phyloP scores from a whole-genome alignment of 2,329 filamentous ascomycete species.

The Diaporthe nobilis region DNA sequence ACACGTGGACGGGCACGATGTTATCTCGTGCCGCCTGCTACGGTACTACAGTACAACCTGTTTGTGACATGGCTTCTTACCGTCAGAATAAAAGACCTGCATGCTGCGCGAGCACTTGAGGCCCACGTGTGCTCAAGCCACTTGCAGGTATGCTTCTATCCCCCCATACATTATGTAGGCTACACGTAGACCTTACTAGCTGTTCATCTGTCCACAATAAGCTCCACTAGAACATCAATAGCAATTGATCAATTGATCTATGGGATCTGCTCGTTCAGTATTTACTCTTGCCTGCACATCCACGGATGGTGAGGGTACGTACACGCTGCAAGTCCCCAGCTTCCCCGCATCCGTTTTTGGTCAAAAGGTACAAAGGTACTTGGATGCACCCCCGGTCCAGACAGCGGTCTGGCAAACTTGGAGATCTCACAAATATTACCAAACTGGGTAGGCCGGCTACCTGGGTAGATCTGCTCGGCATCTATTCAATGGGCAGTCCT shows the following conservation, averaged over 20 bases:
- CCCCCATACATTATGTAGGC: not conserved
- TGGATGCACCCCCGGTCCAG: not conserved
- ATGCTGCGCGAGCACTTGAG: not conserved
- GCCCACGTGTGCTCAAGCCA: not conserved
- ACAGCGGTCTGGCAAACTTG: not conserved
- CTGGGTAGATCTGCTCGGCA: not conserved
- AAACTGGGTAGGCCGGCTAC: not conserved
- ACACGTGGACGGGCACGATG: not conserved
- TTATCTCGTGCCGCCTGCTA: not conserved
- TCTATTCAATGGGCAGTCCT: not conserved
- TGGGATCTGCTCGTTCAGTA: not conserved
- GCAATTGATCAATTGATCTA: not conserved
- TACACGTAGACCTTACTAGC: not conserved
- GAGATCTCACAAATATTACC: not conserved
- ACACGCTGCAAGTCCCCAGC: not conserved
- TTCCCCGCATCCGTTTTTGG: conserved; percentile 17
- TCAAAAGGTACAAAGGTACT: not conserved
- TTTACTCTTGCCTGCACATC: not conserved
- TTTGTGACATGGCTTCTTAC: not conserved
- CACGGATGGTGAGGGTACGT: no score
- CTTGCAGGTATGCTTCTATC: not conserved
- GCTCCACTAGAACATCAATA: not conserved
- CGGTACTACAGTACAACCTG: not conserved
- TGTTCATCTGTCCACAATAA: not conserved
- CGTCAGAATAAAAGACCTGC: not conserved